These are phyloP conservation scores for Barnettozyma wickerhamii DNA, from an alignment of 805 yeast genomes.

Conservation along the genomic window DNA sequence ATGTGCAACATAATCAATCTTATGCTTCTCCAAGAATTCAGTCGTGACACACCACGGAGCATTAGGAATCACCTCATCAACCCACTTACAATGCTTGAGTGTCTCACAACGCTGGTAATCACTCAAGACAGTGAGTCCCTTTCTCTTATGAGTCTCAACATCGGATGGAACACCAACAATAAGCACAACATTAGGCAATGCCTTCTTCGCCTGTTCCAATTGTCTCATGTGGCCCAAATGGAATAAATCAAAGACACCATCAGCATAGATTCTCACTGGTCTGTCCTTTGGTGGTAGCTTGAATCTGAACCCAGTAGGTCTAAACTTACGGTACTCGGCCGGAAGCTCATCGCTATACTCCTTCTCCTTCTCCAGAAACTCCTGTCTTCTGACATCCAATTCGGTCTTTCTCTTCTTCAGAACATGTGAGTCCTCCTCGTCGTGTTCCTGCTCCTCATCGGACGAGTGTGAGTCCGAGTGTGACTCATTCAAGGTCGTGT, in stretches of 20 bases:
- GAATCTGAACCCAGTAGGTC: constrained; percentile 76
- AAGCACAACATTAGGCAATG: constrained; percentile 77
- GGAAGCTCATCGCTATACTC: constrained; percentile 63
- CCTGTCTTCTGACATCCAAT: constrained; percentile 21
- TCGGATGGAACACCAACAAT: constrained; percentile 94
- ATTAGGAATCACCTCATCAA: constrained; percentile 89
- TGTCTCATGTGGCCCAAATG: constrained; percentile 98
- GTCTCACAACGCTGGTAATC: constrained; percentile 89
- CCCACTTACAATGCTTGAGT: constrained; percentile 94
- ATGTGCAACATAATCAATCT: constrained; percentile 95
- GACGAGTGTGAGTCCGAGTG: constrained; percentile 2
- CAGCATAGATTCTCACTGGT: constrained; percentile 93
- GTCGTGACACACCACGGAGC: constrained; percentile 96
- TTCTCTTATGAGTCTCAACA: constrained; percentile 82
- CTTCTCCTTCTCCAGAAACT: constrained; percentile 43
- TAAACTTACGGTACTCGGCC: constrained; percentile 63
- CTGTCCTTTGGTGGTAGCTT: constrained; percentile 82
- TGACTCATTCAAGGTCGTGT: not conserved
- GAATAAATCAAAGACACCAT: constrained; percentile 95
- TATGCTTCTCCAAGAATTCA: constrained; percentile 71
- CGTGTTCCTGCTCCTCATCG: constrained; percentile 8
- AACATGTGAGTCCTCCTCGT: constrained; percentile 1
- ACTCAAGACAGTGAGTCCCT: constrained; percentile 87
- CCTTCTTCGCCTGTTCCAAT: constrained; percentile 92
- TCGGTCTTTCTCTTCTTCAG: constrained; percentile 24